Base-by-base conservation (phyloP, 2,329 filamentous ascomycete genomes). In the Dactylonectria macrodidyma region DNA sequence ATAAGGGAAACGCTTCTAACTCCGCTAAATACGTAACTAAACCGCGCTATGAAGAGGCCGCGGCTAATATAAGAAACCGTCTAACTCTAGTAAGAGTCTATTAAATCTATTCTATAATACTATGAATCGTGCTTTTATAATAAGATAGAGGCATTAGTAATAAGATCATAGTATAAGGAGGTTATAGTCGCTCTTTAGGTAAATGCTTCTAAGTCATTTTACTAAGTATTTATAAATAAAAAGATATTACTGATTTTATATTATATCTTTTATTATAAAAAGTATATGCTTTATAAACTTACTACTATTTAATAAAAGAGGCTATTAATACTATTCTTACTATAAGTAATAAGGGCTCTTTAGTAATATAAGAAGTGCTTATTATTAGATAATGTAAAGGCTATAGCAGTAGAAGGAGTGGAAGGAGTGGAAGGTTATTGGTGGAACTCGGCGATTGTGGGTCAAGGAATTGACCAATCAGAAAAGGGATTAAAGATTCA, bases 141-240 rank as follows among this genome's bases (percentile, higher is more conserved):
- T n/a, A 67, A 63, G 59, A 30, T 33, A 33, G 47, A 51, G 8
- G 55, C 48, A 56, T 67, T 47, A 16, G 8, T 50, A 61, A 22
- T n/a, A 57, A 67, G 65, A 67, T 67, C 59, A 26, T 67, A 47
- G 65, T 67, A 55, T 38, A 67, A 67, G 26, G 65, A 62, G 26
- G 55, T 63, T 47, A 30, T 55, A 8, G 46, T 60, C 48, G 30
- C 47, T 38, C 47, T 62, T 47, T 44, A 66, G 41, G 58, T 59
- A 11, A 33, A 66, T 30, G 48, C 63, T 54, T 47, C 51, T 4
- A 66, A 41, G 33, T 48, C 30, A 30, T 63, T 63, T 14, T 57
- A 63, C 36, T 3, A 34, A 19, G 63, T 58, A 8, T 66, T 66
- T n/a, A 57, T 30, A 34, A 44, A 62, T 12, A 19, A 66, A 24